Percentiles rank a stretch among this genome's conserved stretches.
Conservation (phyloP, 2,329 filamentous ascomycete species). For the Alternaria sp. region DNA sequence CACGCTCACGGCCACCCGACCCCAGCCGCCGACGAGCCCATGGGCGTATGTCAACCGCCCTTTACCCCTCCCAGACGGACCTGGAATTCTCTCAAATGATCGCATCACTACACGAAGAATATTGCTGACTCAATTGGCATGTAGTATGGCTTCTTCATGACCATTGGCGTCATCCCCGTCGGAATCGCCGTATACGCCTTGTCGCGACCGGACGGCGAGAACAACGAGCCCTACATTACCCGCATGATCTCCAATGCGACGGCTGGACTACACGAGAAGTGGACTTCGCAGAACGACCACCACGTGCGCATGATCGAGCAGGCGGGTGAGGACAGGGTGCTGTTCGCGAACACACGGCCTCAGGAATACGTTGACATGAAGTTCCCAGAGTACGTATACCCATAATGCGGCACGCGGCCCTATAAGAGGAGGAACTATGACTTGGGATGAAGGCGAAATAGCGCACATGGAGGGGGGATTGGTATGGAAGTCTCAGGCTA, state of each 20-base stretch:
- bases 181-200: constrained; percentile 55
- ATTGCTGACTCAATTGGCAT: constrained; percentile 31
- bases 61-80: constrained; percentile 10
- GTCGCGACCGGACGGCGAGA: constrained; percentile 48
- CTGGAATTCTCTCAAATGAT: not conserved
- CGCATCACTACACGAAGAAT: not conserved
- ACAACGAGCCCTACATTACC: constrained; percentile 54
- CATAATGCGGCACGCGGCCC: not conserved
- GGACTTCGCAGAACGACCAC: constrained; percentile 64
- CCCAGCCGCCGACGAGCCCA: constrained; percentile 54
- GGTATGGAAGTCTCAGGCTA: constrained; percentile 8
- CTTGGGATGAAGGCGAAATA: not conserved
- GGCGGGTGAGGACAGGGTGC: constrained; percentile 66
- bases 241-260: constrained; percentile 63
- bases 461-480: not conserved
- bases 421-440: not conserved
- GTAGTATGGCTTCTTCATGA: constrained; percentile 56
- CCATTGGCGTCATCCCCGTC: constrained; percentile 55
- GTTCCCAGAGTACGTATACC: constrained; percentile 67
- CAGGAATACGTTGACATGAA: constrained; percentile 61
- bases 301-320: constrained; percentile 68
- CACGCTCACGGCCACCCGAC: constrained; percentile 44
- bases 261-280: constrained; percentile 59
- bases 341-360: constrained; percentile 60
- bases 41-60: constrained; percentile 56